Percentiles rank a stretch among this genome's conserved stretches.
Conservation (phyloP, 805 yeast species). For the Saccharomycopsis olivae region DNA sequence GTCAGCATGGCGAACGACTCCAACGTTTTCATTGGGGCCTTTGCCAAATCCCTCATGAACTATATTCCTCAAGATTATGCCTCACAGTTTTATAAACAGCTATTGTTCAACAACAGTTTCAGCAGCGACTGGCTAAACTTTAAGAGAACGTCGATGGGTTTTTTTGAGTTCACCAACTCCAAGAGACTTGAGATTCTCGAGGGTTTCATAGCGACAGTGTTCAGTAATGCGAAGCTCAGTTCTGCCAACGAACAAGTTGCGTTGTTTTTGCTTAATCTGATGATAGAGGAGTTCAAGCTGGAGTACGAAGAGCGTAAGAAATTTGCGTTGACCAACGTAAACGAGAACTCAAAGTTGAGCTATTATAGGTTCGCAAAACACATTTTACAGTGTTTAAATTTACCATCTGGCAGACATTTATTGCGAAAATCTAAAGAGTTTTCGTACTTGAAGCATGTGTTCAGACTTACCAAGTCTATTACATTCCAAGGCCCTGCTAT, state of each 20-base stretch:
- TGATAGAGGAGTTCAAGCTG: conserved; percentile 7
- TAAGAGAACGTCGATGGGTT: neutral
- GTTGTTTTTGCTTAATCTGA: neutral
- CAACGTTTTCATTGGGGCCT: conserved; percentile 7
- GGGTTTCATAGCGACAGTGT: conserved; percentile 1
- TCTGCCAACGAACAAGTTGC: neutral
- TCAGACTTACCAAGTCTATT: conserved; percentile 2
- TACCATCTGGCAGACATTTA: conserved; percentile 4
- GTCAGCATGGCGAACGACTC: conserved; percentile 5
- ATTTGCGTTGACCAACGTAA: neutral
- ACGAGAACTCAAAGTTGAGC: neutral
- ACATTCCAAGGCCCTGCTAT: conserved; percentile 13
- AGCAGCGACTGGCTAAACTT: conserved; percentile 6
- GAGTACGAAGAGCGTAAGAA: too few species aligned
- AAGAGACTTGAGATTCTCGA: conserved; percentile 2
- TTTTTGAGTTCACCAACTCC: conserved; percentile 3
- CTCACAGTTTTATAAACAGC: conserved; percentile 4
- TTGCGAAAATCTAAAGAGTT: conserved; percentile 7
- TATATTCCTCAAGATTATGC: conserved; percentile 1
- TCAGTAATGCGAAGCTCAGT: neutral
- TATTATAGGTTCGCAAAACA: conserved; percentile 9
- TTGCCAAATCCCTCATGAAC: conserved; percentile 2
- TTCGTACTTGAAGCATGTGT: conserved; percentile 4
- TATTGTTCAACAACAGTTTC: neutral
- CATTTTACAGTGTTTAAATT: conserved; percentile 3